A percentile compares a stretch with the other conserved stretches of the same genome.
Conservation (phyloP, 2,329 filamentous ascomycete species). For the Exophiala alcalophila region DNA sequence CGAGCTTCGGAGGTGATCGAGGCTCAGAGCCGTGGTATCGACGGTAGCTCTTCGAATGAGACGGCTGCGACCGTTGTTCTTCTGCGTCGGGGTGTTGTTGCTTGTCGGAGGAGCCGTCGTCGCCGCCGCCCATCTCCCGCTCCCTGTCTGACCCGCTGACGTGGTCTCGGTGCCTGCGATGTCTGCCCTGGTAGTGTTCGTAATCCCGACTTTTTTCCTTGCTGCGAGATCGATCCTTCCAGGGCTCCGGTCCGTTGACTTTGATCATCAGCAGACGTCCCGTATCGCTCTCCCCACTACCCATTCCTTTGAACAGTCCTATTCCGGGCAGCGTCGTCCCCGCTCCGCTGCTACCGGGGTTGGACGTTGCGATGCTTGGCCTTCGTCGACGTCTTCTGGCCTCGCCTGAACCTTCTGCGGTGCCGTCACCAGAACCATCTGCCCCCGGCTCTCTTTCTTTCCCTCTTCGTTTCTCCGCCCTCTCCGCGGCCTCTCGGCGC, state of each 20-base stretch:
- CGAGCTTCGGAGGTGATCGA: conserved; percentile 11
- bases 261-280: conserved; percentile 40
- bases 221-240: conserved; percentile 8
- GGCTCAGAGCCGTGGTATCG: conserved; percentile 11
- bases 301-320: conserved; percentile 35
- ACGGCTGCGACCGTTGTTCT: conserved; percentile 7
- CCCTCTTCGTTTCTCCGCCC: conserved; percentile 14
- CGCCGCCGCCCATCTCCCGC: conserved; percentile 1
- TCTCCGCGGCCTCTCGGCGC: conserved; percentile 3
- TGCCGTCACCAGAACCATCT: conserved; percentile 2
- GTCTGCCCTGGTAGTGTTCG: conserved; percentile 9
- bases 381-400: conserved; percentile 10
- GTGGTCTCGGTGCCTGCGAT: conserved; percentile 6
- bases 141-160: conserved; percentile 5
- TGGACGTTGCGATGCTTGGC: conserved; percentile 22
- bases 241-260: conserved; percentile 13
- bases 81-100: conserved; percentile 1
- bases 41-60: conserved; percentile 11
- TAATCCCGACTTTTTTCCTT: conserved; percentile 9
- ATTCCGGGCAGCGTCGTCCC: conserved; percentile 15
- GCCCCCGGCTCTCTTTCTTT: conserved; percentile 11
- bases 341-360: conserved; percentile 17
- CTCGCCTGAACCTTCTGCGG: conserved; percentile 4
- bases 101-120: conserved; percentile 7
- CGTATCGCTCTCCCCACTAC: conserved; percentile 41